A percentile compares a stretch with the other conserved stretches of the same genome.
phyloP scores from a whole-genome alignment of 208 protist species.

The Acanthamoeba culbertsoni region DNA sequence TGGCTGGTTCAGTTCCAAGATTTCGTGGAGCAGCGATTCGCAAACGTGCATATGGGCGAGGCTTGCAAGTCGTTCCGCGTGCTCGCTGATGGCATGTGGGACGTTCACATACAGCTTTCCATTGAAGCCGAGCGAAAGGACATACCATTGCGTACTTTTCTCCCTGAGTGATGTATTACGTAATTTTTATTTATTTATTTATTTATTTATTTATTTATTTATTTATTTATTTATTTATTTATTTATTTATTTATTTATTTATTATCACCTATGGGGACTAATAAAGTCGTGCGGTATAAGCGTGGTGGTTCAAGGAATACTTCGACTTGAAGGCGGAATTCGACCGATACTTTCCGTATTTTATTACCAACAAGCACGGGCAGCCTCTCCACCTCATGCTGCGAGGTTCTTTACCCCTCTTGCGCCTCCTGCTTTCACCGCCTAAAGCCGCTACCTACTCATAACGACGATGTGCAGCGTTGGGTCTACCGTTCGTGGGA shows the following conservation, averaged over 20 bases:
- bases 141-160: not conserved
- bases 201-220: no score
- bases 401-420: not conserved
- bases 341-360: not conserved
- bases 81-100: not conserved
- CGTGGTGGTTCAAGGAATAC: not conserved
- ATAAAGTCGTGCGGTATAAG: not conserved
- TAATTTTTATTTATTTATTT: no score
- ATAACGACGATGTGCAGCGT: not conserved
- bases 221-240: no score
- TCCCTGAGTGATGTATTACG: no score
- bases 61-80: not conserved
- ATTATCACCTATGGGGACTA: not conserved
- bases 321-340: not conserved
- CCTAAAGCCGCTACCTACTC: not conserved
- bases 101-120: not conserved
- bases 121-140: not conserved
- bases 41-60: not conserved
- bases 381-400: not conserved
- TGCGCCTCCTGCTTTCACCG: not conserved
- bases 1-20: not conserved
- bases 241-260: no score
- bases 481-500: not conserved
- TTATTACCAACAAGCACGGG: not conserved
- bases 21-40: not conserved